Evolutionary conservation across 2,329 filamentous ascomycete species (phyloP), one percentile per base, ranked within the genome.

Genomic region (Cladophialophora yegresii): DNA sequence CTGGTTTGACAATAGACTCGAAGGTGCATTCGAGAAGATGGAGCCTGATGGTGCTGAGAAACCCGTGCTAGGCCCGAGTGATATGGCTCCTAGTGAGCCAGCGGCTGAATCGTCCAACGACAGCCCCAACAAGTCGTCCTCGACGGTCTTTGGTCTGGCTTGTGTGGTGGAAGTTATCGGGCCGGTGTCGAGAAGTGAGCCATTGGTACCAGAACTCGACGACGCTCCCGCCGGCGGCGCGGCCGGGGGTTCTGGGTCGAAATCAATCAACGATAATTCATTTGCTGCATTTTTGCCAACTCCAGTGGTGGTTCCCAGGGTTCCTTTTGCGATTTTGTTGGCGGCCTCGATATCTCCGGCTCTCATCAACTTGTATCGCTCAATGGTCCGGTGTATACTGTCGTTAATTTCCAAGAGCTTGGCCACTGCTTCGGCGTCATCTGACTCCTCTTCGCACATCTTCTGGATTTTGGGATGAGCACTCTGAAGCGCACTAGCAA

Each of bases 371-470:
- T 92, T 96, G 77, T 98, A 99, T 69, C 95, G 84, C 78, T 98
- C 92, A 62, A 98, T 91, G 1, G 95, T 99, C 67, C 93, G 87
- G 75, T 98, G 91, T 85, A 99, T 99, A 79, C 93, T 97, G 77
- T 99, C 95, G 75, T 99, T 99, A 74, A 99, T 98, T 75, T 98
- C 92, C 62, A 99, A 84, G 10, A 99, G 83, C 78, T 96, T 96
- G 50, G 92, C 91, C 5, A 99, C 95, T 4, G 95, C 95, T 79
- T 97, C 95, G 67, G 92, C 88, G 74, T 99, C 95, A 67, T 98
- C 93, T 10, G 93, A 97, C 75, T 99, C 95, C 77, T 99, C 95
- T 77, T 98, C 93, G 74, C 93, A 98, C 93, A 99, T 99, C 79
- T 92, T 97, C 76, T 98, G 93, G 69, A 99, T 98, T 81, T 99